Conservation (phyloP, 2,329 filamentous ascomycete species). For the Colletotrichum tofieldiae region DNA sequence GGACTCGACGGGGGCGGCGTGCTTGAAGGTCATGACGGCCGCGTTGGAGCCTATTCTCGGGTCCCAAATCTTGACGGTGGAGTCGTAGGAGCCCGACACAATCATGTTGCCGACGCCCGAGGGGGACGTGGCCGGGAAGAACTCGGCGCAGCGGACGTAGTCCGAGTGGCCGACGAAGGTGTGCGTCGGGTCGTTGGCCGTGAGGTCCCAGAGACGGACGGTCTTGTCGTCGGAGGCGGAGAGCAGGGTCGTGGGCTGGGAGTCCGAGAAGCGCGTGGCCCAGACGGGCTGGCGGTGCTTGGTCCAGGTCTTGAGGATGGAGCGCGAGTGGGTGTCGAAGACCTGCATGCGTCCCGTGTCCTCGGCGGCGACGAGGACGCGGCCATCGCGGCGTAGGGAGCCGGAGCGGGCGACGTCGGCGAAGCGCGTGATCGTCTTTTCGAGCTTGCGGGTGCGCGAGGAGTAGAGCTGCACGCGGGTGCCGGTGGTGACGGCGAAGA, state of each 20-base stretch:
- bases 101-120: slow-evolving; percentile 78
- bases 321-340: slow-evolving; percentile 89
- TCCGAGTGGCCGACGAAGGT: slow-evolving; percentile 91
- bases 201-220: slow-evolving; percentile 94
- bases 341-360: slow-evolving; percentile 94
- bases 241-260: slow-evolving; percentile 88
- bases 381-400: slow-evolving; percentile 89
- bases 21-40: slow-evolving; percentile 93
- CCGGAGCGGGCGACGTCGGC: slow-evolving; percentile 92
- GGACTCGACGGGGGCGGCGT: slow-evolving; percentile 88
- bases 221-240: slow-evolving; percentile 94
- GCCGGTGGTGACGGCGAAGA: slow-evolving; percentile 95
- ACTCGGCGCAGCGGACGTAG: slow-evolving; percentile 90
- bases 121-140: slow-evolving; percentile 74
- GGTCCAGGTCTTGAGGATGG: slow-evolving; percentile 95
- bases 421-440: slow-evolving; percentile 96
- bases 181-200: slow-evolving; percentile 81
- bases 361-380: slow-evolving; percentile 91
- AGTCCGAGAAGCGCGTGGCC: slow-evolving; percentile 91
- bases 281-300: slow-evolving; percentile 96
- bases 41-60: slow-evolving; percentile 77
- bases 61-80: slow-evolving; percentile 95
- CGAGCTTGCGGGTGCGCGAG: slow-evolving; percentile 88
- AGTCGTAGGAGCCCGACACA: slow-evolving; percentile 94
- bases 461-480: slow-evolving; percentile 95